Base-by-base conservation (phyloP, 768 basidiomycete species). In the Daedaleopsis nitida region DNA sequence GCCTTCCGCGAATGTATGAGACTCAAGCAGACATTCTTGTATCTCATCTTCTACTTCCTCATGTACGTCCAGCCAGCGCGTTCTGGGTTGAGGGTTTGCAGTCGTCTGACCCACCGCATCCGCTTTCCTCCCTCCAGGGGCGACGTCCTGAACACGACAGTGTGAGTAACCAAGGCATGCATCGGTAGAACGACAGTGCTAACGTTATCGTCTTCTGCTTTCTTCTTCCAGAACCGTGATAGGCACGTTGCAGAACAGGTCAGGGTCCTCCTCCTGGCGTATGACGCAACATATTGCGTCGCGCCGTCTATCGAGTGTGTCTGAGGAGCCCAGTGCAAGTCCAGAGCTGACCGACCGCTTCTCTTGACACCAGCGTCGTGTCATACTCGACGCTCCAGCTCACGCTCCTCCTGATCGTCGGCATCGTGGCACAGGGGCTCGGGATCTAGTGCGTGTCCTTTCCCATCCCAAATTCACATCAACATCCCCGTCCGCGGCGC, bases 21-120 rank as follows among this genome's bases (percentile, higher is more conserved):
- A 42, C 75, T 89, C 57, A 89, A 87, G 66, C 88, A 91, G 65
- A 90, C 87, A 0, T 90, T 89, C 68, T 68, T 89, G 35, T 90
- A 91, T 68, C 80, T 91, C 1, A 76, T 88, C 7, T 89, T 89
- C 65, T 91, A 89, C 72, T 90, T 91, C 72, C 77, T 91, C 27
- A 89, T 91, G 87, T 86, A 66, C 57, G 86, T 75, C 5, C 6
- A 45, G 16, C 27, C n/a, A 38, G 7, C 5, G 10, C 34, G 32
- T 9, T 21, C 13, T 9, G 21, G 24, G 38, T 21, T 13, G 44
- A 32, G 27, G 27, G 27, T 17, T 17, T 42, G 17, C 39, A n/a
- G 13, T 50, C n/a, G 35, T 17, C 3, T 24, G 5, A 32, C 5
- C 43, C 27, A 37, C 52, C 55, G 32, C 21, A 21, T 21, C 60